A percentile compares a stretch with the other conserved stretches of the same genome.
phyloP scores from a whole-genome alignment of 768 basidiomycete species.

The Calocera viscosa region DNA sequence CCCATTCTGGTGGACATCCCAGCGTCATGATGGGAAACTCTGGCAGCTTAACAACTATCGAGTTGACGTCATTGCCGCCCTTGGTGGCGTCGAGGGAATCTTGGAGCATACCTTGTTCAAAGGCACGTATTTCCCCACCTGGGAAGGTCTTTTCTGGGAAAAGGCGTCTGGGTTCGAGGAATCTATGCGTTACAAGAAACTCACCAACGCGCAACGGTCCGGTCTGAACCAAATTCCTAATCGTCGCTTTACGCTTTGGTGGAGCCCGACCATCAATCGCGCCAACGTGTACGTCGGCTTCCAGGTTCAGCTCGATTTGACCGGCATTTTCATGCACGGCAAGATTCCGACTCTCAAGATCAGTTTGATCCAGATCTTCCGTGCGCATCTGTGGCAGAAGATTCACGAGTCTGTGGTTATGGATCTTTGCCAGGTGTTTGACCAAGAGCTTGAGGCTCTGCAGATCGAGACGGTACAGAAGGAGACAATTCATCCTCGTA shows the following conservation, averaged over 20 bases:
- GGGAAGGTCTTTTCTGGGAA: constrained; percentile 99
- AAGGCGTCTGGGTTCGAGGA: constrained; percentile 95
- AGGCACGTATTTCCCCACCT: constrained; percentile 94
- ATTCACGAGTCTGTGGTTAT: constrained; percentile 73
- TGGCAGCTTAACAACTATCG: constrained; percentile 98
- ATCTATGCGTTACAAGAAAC: constrained; percentile 89
- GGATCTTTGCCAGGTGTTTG: constrained; percentile 98
- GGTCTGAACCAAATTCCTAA: constrained; percentile 98
- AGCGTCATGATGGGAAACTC: constrained; percentile 88
- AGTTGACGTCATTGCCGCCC: constrained; percentile 95
- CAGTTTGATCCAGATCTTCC: constrained; percentile 98
- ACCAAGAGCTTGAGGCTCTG: constrained; percentile 93
- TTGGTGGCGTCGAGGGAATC: constrained; percentile 93
- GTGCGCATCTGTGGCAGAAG: constrained; percentile 99
- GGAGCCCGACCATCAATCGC: constrained; percentile 97
- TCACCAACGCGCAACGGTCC: constrained; percentile 96
- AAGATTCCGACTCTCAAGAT: constrained; percentile 98
- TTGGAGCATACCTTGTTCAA: constrained; percentile 95
- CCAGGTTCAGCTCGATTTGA: constrained; percentile 97
- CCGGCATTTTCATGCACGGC: constrained; percentile 96
- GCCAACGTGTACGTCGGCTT: constrained; percentile 99
- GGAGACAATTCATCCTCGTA: constrained; percentile 97
- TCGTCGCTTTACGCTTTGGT: constrained; percentile 98
- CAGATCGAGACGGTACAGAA: constrained; percentile 99
- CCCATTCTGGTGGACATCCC: constrained; percentile 99